Evolutionary conservation across 2,329 filamentous ascomycete genomes (phyloP), one percentile per base, ranked within the genome.

Genomic region (Diaporthe amygdali): DNA sequence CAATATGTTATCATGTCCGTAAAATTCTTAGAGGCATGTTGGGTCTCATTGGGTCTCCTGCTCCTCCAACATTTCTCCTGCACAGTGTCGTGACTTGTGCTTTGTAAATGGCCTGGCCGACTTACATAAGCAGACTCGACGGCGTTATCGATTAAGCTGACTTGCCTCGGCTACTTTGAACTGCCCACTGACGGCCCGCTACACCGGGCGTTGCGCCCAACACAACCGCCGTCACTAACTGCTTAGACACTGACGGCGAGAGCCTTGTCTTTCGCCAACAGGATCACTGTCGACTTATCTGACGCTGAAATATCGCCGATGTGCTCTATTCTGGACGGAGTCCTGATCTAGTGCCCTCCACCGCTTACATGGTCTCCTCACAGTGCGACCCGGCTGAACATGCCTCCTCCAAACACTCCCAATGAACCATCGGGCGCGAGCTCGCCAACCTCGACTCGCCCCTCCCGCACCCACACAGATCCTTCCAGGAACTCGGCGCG

Each of bases 401-500:
- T 68, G 66, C 66, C 66, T 56, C 66, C 66, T 51, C 66, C 66
- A 22, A 68, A 68, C 25, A 68, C 66, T 39, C 66, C 66, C 55
- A 68, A 68, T 30, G 66, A 68, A 20, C 52, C 52, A 41, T 68
- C 66, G 52, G 66, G 66, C 52, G 44, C 66, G 39, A 68, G 66
- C 54, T 68, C 66, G 52, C 66, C 66, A 6, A 68, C 32, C n/a
- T 68, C 66, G 41, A 68, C 66, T 14, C 66, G 52, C 52, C 52
- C 54, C n/a, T 27, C 52, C n/a, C 41, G 66, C 27, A 27, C 30
- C 41, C 32, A 51, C 3, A 8, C 44, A 34, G 66, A 51, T 15
- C 52, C 52, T 22, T 59, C 52, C 12, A 52, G 41, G 32, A 12
- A 22, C 22, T 49, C 54, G 17, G 20, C 41, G 14, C 59, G 59